Percentiles rank a stretch among this genome's conserved stretches.
phyloP scores from a whole-genome alignment of 2,329 filamentous ascomycete species.

The Delphinella strobiligena region DNA sequence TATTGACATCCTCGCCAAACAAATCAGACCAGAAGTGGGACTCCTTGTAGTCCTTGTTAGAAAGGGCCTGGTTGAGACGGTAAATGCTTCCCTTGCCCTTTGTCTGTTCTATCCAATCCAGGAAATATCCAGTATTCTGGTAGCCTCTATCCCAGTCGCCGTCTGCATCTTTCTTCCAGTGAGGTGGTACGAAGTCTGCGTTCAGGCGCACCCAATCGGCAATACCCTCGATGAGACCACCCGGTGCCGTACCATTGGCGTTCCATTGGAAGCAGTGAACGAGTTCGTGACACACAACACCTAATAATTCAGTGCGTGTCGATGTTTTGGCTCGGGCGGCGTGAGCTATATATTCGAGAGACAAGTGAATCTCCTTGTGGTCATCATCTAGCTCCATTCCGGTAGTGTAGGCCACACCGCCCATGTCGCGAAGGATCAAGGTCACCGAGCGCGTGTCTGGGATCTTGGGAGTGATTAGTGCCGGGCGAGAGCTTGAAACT shows the following conservation, averaged over 20 bases:
- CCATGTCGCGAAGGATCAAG: constrained; percentile 65
- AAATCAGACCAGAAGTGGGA: constrained; percentile 55
- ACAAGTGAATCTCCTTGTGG: constrained; percentile 91
- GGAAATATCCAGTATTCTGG: constrained; percentile 80
- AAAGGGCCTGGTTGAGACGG: constrained; percentile 54
- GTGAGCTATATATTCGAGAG: constrained; percentile 56
- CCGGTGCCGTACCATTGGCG: constrained; percentile 41
- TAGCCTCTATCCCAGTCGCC: constrained; percentile 81
- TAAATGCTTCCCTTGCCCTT: constrained; percentile 41
- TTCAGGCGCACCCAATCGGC: constrained; percentile 84
- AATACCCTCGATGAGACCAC: constrained; percentile 78
- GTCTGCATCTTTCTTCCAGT: constrained; percentile 56
- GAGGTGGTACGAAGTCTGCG: constrained; percentile 60
- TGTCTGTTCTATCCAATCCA: constrained; percentile 67
- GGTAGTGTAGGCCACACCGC: constrained; percentile 80
- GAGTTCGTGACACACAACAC: constrained; percentile 82
- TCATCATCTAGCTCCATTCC: constrained; percentile 66
- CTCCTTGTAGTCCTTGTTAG: constrained; percentile 51
- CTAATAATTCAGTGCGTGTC: constrained; percentile 51
- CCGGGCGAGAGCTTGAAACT: background rate
- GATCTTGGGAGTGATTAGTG: constrained; percentile 18
- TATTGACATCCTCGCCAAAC: constrained; percentile 51
- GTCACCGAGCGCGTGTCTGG: constrained; percentile 75
- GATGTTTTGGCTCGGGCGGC: background rate
- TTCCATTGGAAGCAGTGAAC: constrained; percentile 92